Evolutionary conservation across 1,284 basidiomycete genomes (phyloP).

Genomic region (Xanthoconium separans): DNA sequence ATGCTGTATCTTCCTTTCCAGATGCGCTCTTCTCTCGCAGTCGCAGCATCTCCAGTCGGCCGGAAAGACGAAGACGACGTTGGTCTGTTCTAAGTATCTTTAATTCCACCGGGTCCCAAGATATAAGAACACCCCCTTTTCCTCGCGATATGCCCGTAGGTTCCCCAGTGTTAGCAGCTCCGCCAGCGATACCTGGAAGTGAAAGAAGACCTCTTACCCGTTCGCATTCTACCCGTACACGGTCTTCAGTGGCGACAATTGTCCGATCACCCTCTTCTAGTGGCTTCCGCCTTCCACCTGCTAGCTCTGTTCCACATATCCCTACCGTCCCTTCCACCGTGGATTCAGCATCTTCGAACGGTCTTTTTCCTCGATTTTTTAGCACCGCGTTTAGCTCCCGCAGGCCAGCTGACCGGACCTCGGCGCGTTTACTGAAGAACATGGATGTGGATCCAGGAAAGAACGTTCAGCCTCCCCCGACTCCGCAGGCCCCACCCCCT

Average conservation of each 20-base stretch:
- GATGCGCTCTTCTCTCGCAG: constrained; percentile 41
- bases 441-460: constrained; percentile 37
- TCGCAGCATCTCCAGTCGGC: constrained; percentile 28
- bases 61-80: constrained; percentile 31
- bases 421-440: constrained; percentile 32
- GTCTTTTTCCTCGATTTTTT: constrained; percentile 71
- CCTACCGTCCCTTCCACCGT: constrained; percentile 32
- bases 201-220: constrained; percentile 24
- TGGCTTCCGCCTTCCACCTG: constrained; percentile 4
- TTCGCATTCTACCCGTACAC: constrained; percentile 25
- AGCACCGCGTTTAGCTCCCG: constrained; percentile 60
- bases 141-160: constrained; percentile 18
- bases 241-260: constrained; percentile 7
- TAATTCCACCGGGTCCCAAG: constrained; percentile 18
- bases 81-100: constrained; percentile 51
- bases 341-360: constrained; percentile 45
- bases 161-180: constrained; percentile 14
- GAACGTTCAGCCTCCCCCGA: constrained; percentile 31
- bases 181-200: constrained; percentile 14
- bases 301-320: constrained; percentile 24
- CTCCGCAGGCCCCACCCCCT: constrained; percentile 64
- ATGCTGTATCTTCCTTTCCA: constrained; percentile 47
- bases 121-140: constrained; percentile 30
- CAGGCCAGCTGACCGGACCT: constrained; percentile 55
- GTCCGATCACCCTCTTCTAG: constrained; percentile 29